Evolutionary conservation across 805 yeast species (phyloP).

Genomic region (Metschnikowia drakensbergensis): DNA sequence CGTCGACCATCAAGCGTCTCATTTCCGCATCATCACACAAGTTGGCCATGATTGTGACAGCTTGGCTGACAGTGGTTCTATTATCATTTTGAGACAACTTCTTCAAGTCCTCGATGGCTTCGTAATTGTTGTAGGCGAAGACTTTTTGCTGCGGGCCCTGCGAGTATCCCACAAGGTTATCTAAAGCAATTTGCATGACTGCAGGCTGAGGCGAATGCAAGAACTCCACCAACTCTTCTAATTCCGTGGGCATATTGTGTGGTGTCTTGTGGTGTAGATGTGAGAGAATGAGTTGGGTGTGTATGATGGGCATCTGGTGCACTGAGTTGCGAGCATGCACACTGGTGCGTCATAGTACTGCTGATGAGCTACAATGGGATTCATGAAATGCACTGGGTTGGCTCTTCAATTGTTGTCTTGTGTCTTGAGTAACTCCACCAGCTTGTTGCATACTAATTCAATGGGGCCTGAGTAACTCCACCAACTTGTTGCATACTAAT

Average conservation of each 20-base stretch:
- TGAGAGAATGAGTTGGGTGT: background rate
- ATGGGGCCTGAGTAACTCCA: too few species aligned
- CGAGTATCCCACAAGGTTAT: constrained; percentile 76
- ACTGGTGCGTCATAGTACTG: background rate
- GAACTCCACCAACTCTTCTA: constrained; percentile 64
- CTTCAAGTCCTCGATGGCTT: constrained; percentile 71
- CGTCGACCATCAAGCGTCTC: constrained; percentile 63
- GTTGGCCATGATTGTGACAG: constrained; percentile 79
- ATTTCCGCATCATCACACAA: constrained; percentile 67
- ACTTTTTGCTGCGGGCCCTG: constrained; percentile 62
- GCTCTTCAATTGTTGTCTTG: too few species aligned
- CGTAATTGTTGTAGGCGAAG: constrained; percentile 66
- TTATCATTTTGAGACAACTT: constrained; percentile 51
- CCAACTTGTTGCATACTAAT: background rate
- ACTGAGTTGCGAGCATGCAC: background rate
- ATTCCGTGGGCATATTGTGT: constrained; percentile 40
- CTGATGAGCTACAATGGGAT: background rate
- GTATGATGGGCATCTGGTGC: constrained; percentile 2
- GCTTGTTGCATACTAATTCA: too few species aligned
- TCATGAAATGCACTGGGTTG: too few species aligned
- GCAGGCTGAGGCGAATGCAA: constrained; percentile 78
- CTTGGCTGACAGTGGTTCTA: constrained; percentile 53
- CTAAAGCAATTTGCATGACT: constrained; percentile 79
- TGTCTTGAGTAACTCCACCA: too few species aligned
- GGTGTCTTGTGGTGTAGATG: background rate